These are phyloP conservation scores for Omphalotus olearius DNA, from an alignment of 1,284 basidiomycete species.

Conservation along the genomic window DNA sequence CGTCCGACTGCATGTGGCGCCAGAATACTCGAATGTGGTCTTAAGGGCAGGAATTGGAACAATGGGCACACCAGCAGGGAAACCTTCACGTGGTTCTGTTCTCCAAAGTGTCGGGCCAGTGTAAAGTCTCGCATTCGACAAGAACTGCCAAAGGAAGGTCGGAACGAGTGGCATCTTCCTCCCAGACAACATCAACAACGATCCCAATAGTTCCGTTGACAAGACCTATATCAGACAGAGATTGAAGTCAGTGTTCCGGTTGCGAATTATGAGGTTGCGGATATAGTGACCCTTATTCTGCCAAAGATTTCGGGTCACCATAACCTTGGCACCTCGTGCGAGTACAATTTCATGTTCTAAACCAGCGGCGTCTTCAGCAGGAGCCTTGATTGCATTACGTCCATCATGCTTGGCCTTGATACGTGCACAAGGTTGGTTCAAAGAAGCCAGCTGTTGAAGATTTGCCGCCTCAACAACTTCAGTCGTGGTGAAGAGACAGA, in stretches of 20 bases:
- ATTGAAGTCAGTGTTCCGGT: background rate
- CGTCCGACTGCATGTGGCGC: background rate
- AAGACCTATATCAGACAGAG: background rate
- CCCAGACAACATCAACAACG: conserved; percentile 6
- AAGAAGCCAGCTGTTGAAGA: background rate
- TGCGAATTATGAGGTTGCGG: no score
- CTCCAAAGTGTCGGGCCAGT: conserved; percentile 14
- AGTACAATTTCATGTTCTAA: conserved; percentile 12
- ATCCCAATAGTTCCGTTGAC: background rate
- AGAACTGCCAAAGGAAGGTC: conserved; percentile 14
- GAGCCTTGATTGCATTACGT: conserved; percentile 1
- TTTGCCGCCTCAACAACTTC: conserved; percentile 7
- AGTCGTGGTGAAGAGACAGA: conserved; percentile 11
- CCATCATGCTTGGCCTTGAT: conserved; percentile 9
- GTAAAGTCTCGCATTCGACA: conserved; percentile 13
- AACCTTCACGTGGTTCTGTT: conserved; percentile 7
- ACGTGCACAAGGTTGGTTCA: conserved; percentile 11
- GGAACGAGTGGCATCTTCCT: background rate
- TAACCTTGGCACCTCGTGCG: background rate
- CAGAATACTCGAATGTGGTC: conserved; percentile 2
- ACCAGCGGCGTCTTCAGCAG: conserved; percentile 10
- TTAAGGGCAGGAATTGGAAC: conserved; percentile 11
- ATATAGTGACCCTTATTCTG: conserved; percentile 1
- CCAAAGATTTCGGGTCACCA: conserved; percentile 17
- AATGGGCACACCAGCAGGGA: conserved; percentile 11